Evolutionary conservation across 768 basidiomycete genomes (phyloP).

Genomic region (Ramaria sp.): DNA sequence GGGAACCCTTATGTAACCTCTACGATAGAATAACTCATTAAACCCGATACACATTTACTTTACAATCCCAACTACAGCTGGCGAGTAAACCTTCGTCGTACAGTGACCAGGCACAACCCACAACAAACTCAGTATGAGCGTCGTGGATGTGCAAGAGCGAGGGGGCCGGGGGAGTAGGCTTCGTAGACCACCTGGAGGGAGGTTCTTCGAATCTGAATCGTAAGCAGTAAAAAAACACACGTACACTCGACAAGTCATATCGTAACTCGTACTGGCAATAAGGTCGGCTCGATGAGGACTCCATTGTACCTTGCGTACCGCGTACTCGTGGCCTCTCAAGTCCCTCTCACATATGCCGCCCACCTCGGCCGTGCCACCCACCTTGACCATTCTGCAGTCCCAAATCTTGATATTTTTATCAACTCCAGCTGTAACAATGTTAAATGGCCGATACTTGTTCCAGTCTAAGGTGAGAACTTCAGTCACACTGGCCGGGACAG

Average conservation of each 20-base stretch:
- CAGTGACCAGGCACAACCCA: conserved; percentile 86
- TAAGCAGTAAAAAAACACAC: conserved; percentile 20
- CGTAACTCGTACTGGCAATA: conserved; percentile 59
- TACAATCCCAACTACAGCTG: conserved; percentile 88
- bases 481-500: conserved; percentile 64
- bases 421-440: conserved; percentile 21
- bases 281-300: conserved; percentile 28
- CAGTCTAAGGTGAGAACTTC: conserved; percentile 81
- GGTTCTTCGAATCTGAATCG: conserved; percentile 8
- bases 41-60: conserved; percentile 65
- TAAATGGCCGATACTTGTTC: conserved; percentile 83
- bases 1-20: too few species aligned
- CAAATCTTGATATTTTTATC: conserved; percentile 45
- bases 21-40: conserved; percentile 10
- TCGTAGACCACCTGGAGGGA: conserved; percentile 45
- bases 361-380: conserved; percentile 37
- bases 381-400: conserved; percentile 80
- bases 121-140: conserved; percentile 90
- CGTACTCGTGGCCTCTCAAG: conserved; percentile 80
- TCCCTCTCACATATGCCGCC: conserved; percentile 65
- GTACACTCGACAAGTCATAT: conserved; percentile 92
- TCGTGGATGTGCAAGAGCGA: conserved; percentile 61
- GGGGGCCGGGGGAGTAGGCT: conserved; percentile 42
- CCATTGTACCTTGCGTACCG: conserved; percentile 84
- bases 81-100: conserved; percentile 81